Evolutionary conservation across 805 yeast species (phyloP).

Genomic region (Jamesozyma piceae): DNA sequence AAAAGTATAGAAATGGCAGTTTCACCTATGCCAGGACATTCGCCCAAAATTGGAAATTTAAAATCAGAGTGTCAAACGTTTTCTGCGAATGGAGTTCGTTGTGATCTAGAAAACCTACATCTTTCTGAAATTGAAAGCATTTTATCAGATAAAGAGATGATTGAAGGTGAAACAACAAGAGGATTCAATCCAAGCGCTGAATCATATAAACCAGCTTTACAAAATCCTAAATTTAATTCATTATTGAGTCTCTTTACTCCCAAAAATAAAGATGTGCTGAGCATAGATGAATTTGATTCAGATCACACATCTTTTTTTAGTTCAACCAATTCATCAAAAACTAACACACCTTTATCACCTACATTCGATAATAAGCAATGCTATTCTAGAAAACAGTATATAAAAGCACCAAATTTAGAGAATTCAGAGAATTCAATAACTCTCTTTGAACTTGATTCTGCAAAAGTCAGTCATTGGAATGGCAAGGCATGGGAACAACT

Average conservation of each 20-base stretch:
- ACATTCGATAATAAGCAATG: background rate
- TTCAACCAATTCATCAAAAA: constrained; percentile 2
- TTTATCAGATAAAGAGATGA: constrained; percentile 8
- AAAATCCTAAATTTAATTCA: constrained; percentile 18
- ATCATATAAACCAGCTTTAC: constrained; percentile 14
- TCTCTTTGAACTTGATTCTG: constrained; percentile 11
- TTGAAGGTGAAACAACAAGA: background rate
- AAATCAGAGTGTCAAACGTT: constrained; percentile 15
- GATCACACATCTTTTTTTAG: background rate
- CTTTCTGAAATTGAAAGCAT: constrained; percentile 13
- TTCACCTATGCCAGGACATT: constrained; percentile 9
- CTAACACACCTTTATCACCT: background rate
- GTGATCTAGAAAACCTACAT: background rate
- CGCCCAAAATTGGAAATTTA: constrained; percentile 1
- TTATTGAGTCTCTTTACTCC: constrained; percentile 21
- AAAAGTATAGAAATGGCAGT: constrained; percentile 15
- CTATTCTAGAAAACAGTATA: background rate
- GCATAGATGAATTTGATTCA: constrained; percentile 8
- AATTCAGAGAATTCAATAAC: constrained; percentile 1
- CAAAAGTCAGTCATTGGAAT: constrained; percentile 21
- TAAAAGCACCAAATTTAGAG: background rate
- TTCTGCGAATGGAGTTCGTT: constrained; percentile 5
- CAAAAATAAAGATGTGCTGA: constrained; percentile 12
- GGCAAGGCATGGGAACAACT: constrained; percentile 18
- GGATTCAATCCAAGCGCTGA: constrained; percentile 16